Percentiles rank a stretch among this genome's conserved stretches.
Conservation (phyloP, 768 basidiomycete species). For the Hygrophoropsis aurantiaca region DNA sequence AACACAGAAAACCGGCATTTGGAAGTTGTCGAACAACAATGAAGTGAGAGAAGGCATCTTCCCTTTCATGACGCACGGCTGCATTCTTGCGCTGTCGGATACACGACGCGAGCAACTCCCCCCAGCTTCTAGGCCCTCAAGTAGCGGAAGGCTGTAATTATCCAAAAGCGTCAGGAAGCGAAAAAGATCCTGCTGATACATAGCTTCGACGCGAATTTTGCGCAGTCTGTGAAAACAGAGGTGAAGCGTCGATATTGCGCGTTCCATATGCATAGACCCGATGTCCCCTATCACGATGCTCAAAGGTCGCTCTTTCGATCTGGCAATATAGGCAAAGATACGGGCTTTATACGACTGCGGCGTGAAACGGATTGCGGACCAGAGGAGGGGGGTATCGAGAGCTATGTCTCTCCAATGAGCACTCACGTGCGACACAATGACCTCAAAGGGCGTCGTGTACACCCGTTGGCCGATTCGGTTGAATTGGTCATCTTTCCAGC, state of each 20-base stretch:
- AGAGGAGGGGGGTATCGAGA: conserved; percentile 37
- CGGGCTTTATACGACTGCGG: conserved; percentile 16
- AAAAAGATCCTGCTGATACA: neutral
- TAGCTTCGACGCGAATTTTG: neutral
- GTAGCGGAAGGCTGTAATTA: too few species aligned
- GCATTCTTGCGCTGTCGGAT: neutral
- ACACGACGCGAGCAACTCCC: neutral
- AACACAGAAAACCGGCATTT: neutral
- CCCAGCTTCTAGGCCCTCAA: too few species aligned
- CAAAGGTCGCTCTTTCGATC: conserved; percentile 33
- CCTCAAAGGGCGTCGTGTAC: conserved; percentile 30
- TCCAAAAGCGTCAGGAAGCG: neutral
- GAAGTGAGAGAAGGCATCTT: neutral
- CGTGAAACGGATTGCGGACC: conserved; percentile 36
- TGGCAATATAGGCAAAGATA: conserved; percentile 30
- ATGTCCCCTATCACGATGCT: conserved; percentile 21
- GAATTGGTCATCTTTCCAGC: neutral
- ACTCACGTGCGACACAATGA: conserved; percentile 40
- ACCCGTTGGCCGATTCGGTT: neutral
- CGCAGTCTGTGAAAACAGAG: neutral
- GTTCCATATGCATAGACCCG: neutral
- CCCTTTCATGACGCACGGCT: neutral
- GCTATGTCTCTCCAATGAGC: conserved; percentile 39
- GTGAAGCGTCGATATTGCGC: neutral
- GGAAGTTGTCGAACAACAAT: neutral